These are phyloP conservation scores for Capsicum rhomboideum DNA, from an alignment of 257 asterid genomes.

Conservation along the genomic window DNA sequence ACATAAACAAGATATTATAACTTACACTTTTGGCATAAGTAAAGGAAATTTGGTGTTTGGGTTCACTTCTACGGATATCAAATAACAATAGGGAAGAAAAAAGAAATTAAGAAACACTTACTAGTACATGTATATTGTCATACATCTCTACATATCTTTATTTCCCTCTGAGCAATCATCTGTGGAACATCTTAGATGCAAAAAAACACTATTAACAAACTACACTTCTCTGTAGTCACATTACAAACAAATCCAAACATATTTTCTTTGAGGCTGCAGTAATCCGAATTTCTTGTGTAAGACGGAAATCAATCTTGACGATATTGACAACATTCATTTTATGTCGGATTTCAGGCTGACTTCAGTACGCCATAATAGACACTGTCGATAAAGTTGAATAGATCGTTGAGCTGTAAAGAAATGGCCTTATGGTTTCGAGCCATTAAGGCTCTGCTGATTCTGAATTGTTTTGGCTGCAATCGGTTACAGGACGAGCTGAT, in stretches of 20 bases:
- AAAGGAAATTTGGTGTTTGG: too few relatives aligned
- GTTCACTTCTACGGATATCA: too few relatives aligned
- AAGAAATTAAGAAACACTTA: too few relatives aligned
- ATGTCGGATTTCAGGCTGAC: neutral
- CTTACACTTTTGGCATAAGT: too few relatives aligned
- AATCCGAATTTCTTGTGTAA: neutral
- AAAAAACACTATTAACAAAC: neutral
- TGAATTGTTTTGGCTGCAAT: slow-evolving; percentile 19
- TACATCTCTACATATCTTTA: neutral
- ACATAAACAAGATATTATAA: too few relatives aligned
- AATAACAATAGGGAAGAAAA: too few relatives aligned
- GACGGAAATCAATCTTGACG: neutral
- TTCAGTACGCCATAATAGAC: neutral
- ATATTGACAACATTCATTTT: neutral
- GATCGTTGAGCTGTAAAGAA: too few relatives aligned
- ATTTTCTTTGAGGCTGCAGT: neutral
- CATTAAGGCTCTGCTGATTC: neutral
- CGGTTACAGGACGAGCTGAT: slow-evolving; percentile 21
- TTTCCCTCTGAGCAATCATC: neutral
- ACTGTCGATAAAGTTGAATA: neutral
- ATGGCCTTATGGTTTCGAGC: neutral
- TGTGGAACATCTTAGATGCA: neutral
- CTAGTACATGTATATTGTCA: too few relatives aligned
- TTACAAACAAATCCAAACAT: neutral
- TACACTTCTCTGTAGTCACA: neutral